phyloP scores from a whole-genome alignment of 768 basidiomycete genomes.

The Tricholoma terreum region DNA sequence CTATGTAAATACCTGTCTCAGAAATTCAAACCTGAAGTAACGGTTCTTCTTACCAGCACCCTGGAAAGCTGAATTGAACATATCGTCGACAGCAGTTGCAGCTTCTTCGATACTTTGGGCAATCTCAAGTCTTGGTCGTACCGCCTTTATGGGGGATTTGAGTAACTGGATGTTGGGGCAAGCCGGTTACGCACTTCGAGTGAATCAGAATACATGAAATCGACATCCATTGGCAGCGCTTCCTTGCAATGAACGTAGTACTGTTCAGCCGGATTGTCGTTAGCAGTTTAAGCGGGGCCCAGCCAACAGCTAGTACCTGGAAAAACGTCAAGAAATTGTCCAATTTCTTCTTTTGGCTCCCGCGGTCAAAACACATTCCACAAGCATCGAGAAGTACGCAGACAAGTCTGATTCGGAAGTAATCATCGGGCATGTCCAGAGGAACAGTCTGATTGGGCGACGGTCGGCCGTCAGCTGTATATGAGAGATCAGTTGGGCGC shows the following conservation, averaged over 20 bases:
- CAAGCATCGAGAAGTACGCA: slow-evolving; percentile 94
- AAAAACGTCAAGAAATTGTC: slow-evolving; percentile 93
- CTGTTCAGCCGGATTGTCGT: slow-evolving; percentile 27
- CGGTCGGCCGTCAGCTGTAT: slow-evolving; percentile 83
- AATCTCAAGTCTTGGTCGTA: slow-evolving; percentile 77
- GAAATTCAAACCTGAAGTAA: neutral
- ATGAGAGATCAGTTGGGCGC: slow-evolving; percentile 10
- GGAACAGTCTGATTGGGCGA: slow-evolving; percentile 69
- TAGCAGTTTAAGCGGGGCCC: neutral
- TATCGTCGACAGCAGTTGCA: slow-evolving; percentile 84
- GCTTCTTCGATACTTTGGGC: slow-evolving; percentile 83
- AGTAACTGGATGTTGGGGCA: neutral
- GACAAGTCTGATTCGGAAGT: slow-evolving; percentile 88
- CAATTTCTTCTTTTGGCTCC: slow-evolving; percentile 87
- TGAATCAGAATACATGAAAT: slow-evolving; percentile 95
- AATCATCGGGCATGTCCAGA: slow-evolving; percentile 93
- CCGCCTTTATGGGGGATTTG: slow-evolving; percentile 45
- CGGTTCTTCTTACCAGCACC: slow-evolving; percentile 46
- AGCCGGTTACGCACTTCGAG: slow-evolving; percentile 60
- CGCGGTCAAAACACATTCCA: slow-evolving; percentile 97
- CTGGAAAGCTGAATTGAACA: slow-evolving; percentile 70
- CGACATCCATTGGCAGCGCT: slow-evolving; percentile 92
- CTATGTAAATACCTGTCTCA: slow-evolving; percentile 13
- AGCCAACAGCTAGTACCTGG: slow-evolving; percentile 54
- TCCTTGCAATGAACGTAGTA: slow-evolving; percentile 91